phyloP scores from a whole-genome alignment of 345 rosid genomes.

The sweet orange (Citrus sinensis) region DNA sequence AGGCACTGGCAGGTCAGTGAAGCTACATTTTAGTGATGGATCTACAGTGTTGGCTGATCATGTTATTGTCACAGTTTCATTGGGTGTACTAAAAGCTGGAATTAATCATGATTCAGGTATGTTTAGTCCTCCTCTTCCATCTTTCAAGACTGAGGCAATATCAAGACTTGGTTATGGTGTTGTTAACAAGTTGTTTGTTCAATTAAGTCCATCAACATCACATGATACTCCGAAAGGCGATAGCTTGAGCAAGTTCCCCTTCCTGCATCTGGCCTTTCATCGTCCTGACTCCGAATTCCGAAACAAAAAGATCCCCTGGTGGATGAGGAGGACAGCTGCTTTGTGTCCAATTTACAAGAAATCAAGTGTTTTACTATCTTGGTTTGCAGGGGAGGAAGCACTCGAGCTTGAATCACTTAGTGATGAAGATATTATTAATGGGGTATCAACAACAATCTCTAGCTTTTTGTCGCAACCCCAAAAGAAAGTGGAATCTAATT shows the following conservation, averaged over 20 bases:
- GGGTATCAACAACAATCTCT: constrained; percentile 58
- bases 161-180: constrained; percentile 84
- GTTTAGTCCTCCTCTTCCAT: constrained; percentile 77
- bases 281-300: constrained; percentile 49
- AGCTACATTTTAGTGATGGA: constrained; percentile 81
- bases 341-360: constrained; percentile 63
- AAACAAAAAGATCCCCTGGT: constrained; percentile 69
- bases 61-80: constrained; percentile 81
- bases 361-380: constrained; percentile 71
- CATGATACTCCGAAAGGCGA: constrained; percentile 20
- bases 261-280: constrained; percentile 71
- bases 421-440: constrained; percentile 69
- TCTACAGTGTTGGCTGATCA: constrained; percentile 77
- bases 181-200: constrained; percentile 86
- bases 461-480: constrained; percentile 35
- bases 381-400: constrained; percentile 98
- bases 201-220: constrained; percentile 29
- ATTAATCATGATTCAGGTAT: constrained; percentile 45
- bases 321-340: constrained; percentile 94
- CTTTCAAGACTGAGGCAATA: constrained; percentile 74
- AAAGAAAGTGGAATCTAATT: constrained; percentile 8
- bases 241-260: constrained; percentile 40
- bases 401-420: constrained; percentile 70
- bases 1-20: constrained; percentile 43
- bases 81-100: constrained; percentile 88